Evolutionary conservation across 805 yeast genomes (phyloP).

Genomic region (Priceomyces carsonii): DNA sequence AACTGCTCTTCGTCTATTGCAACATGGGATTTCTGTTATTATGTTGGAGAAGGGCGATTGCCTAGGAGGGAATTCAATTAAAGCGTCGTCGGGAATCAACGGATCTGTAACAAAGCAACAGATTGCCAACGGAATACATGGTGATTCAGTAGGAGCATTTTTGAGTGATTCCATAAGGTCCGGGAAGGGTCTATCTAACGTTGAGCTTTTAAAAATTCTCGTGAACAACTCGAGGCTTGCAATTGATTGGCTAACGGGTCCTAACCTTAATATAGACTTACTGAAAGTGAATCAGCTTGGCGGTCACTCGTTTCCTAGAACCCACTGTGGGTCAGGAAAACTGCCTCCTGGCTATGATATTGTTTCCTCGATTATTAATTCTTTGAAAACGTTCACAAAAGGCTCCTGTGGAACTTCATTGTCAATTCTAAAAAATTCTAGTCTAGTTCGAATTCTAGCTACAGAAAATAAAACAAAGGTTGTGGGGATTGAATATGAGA

Average conservation of each 20-base stretch:
- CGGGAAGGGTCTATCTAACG: slow-evolving; percentile 30
- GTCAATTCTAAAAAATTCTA: slow-evolving; percentile 15
- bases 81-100: slow-evolving; percentile 64
- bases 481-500: slow-evolving; percentile 42
- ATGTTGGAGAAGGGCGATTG: slow-evolving; percentile 50
- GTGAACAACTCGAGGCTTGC: slow-evolving; percentile 29
- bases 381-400: slow-evolving; percentile 31
- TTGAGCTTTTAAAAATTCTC: slow-evolving; percentile 24
- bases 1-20: slow-evolving; percentile 38
- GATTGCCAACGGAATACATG: slow-evolving; percentile 10
- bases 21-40: slow-evolving; percentile 40
- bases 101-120: slow-evolving; percentile 36
- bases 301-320: slow-evolving; percentile 41
- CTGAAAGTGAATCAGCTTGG: slow-evolving; percentile 35
- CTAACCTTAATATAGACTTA: slow-evolving; percentile 26
- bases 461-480: slow-evolving; percentile 32
- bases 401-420: slow-evolving; percentile 16
- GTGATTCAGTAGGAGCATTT: slow-evolving; percentile 29
- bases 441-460: slow-evolving; percentile 19
- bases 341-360: slow-evolving; percentile 64
- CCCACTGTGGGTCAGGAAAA: slow-evolving; percentile 41
- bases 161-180: slow-evolving; percentile 30
- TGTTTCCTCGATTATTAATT: slow-evolving; percentile 44
- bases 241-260: slow-evolving; percentile 32
- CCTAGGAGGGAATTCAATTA: slow-evolving; percentile 60